phyloP scores from a whole-genome alignment of 495 filamentous ascomycete genomes.

The Penicillium angulare region DNA sequence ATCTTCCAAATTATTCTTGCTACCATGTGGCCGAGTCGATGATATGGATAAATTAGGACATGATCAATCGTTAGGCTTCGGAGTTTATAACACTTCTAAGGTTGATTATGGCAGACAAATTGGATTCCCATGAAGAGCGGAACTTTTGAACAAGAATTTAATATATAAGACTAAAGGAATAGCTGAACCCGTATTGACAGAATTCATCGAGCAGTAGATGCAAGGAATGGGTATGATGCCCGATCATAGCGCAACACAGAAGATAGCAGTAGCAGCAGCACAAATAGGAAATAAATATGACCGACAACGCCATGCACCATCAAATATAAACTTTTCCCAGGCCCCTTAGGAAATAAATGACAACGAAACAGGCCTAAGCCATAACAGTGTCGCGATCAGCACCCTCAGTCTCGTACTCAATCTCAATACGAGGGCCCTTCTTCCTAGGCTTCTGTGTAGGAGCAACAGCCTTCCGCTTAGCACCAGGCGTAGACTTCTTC shows the following conservation, averaged over 20 bases:
- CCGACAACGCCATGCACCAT: slow-evolving; percentile 42
- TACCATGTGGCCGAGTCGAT: too few species aligned
- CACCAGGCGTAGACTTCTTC: slow-evolving; percentile 51
- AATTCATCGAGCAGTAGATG: slow-evolving; percentile 22
- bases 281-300: slow-evolving; percentile 17
- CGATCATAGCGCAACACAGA: slow-evolving; percentile 25
- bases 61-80: too few species aligned
- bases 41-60: too few species aligned
- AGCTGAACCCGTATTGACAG: neutral
- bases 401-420: slow-evolving; percentile 69
- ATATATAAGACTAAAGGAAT: neutral
- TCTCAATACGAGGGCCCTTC: slow-evolving; percentile 65
- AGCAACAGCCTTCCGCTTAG: slow-evolving; percentile 67
- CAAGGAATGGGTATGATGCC: slow-evolving; percentile 41
- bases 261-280: slow-evolving; percentile 14
- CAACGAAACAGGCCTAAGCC: slow-evolving; percentile 28
- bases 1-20: too few species aligned
- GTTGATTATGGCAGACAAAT: neutral
- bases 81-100: too few species aligned
- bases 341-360: neutral
- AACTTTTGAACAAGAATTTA: neutral
- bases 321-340: slow-evolving; percentile 28
- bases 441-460: slow-evolving; percentile 61
- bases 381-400: slow-evolving; percentile 47
- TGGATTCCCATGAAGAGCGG: too few species aligned